These are phyloP conservation scores for Penicillium cinerascens DNA, from an alignment of 495 filamentous ascomycete genomes.

Conservation along the genomic window DNA sequence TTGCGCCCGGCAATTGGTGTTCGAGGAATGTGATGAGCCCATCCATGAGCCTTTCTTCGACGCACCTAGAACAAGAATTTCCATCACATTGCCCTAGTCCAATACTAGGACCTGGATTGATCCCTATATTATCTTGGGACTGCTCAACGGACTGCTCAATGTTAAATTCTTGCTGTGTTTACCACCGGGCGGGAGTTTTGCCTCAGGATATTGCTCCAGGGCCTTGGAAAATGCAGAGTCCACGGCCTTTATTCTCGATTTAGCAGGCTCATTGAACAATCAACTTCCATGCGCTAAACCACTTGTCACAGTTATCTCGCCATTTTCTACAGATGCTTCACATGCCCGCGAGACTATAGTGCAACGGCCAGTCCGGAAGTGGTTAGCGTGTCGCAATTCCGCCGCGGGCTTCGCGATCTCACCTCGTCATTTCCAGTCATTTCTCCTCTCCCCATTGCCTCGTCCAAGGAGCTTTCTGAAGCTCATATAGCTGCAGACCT, in stretches of 20 bases:
- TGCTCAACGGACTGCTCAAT: neutral
- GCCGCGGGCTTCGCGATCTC: neutral
- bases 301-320: neutral
- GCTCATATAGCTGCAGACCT: neutral
- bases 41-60: no score
- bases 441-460: neutral
- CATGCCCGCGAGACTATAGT: neutral
- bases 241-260: neutral
- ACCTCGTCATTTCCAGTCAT: neutral
- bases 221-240: neutral
- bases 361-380: neutral
- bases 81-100: no score
- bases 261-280: neutral
- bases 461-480: neutral
- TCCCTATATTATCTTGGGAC: neutral
- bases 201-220: neutral
- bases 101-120: no score
- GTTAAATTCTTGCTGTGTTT: neutral
- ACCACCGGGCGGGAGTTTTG: neutral
- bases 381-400: conserved; percentile 16
- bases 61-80: no score
- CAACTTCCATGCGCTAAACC: neutral
- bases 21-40: no score
- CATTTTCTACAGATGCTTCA: neutral
- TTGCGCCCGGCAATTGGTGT: no score